phyloP scores from a whole-genome alignment of 306 rosid genomes.

The Canavalia ensiformis region DNA sequence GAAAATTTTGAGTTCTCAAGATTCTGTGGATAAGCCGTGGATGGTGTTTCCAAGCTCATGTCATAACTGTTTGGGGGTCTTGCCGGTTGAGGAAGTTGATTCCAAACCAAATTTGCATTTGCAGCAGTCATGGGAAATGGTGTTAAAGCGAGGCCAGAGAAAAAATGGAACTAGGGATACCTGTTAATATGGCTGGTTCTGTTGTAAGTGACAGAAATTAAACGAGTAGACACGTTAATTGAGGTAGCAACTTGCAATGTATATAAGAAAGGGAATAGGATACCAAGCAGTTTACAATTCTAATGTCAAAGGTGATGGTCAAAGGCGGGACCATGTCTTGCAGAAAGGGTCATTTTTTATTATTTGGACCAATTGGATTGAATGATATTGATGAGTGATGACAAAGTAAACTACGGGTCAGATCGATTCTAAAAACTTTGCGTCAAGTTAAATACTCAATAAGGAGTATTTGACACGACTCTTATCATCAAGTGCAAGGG shows the following conservation, averaged over 20 bases:
- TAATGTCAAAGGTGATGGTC: constrained; percentile 11
- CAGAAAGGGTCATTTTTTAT: background rate
- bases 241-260: background rate
- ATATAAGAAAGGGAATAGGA: background rate
- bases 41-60: background rate
- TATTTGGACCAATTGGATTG: background rate
- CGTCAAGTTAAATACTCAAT: background rate
- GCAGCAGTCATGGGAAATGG: background rate
- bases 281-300: background rate
- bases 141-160: background rate
- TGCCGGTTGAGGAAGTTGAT: constrained; percentile 43
- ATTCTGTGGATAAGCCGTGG: constrained; percentile 3
- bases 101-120: background rate
- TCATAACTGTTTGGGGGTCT: constrained; percentile 45
- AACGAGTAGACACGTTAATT: background rate
- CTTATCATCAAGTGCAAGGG: background rate
- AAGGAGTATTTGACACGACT: constrained; percentile 1
- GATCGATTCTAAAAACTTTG: background rate
- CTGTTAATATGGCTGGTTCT: background rate
- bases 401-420: background rate
- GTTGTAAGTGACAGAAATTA: background rate
- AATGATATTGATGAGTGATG: background rate
- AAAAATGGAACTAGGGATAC: background rate
- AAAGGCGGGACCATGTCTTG: background rate
- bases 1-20: background rate